These are phyloP conservation scores for Wickerhamomyces bisporus DNA, from an alignment of 805 yeast species.

Conservation along the genomic window DNA sequence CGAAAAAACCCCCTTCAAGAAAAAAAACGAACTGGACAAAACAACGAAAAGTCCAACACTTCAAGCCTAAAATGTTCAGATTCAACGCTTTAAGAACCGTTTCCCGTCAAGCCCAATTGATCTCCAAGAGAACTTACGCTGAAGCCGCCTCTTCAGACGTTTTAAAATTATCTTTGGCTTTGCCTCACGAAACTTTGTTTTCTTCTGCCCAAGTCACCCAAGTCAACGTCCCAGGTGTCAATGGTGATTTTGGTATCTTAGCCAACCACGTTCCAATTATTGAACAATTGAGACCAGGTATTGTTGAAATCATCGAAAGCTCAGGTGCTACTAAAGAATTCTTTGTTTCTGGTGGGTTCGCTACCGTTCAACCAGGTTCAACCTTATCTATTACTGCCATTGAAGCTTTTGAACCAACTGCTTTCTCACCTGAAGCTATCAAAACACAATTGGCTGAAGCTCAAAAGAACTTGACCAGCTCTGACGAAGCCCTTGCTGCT, in stretches of 20 bases:
- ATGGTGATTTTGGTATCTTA: slow-evolving; percentile 95
- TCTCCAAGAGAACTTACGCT: slow-evolving; percentile 82
- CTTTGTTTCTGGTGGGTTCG: slow-evolving; percentile 95
- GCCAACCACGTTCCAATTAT: slow-evolving; percentile 97
- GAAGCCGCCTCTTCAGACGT: slow-evolving; percentile 71
- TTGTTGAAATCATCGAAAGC: slow-evolving; percentile 83
- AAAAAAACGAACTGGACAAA: neutral
- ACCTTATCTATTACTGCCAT: slow-evolving; percentile 85
- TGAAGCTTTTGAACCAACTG: slow-evolving; percentile 90
- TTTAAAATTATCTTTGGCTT: slow-evolving; percentile 81
- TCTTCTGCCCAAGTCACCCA: slow-evolving; percentile 47
- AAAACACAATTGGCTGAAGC: slow-evolving; percentile 86
- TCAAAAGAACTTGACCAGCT: slow-evolving; percentile 78
- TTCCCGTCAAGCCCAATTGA: slow-evolving; percentile 38
- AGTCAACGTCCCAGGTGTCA: slow-evolving; percentile 92
- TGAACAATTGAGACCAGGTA: slow-evolving; percentile 95
- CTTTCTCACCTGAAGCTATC: slow-evolving; percentile 76
- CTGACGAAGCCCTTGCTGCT: slow-evolving; percentile 86
- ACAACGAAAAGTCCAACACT: neutral
- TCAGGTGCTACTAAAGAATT: slow-evolving; percentile 67
- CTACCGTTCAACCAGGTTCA: slow-evolving; percentile 93
- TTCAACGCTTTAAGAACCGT: slow-evolving; percentile 20
- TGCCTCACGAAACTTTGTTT: slow-evolving; percentile 76
- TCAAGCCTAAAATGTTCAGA: slow-evolving; percentile 23
- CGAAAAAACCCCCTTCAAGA: slow-evolving; percentile 4